Percentiles rank a stretch among this genome's conserved stretches.
Evolutionary conservation across 2,329 filamentous ascomycete species (phyloP).

Genomic region (Arachnomyces sp.): DNA sequence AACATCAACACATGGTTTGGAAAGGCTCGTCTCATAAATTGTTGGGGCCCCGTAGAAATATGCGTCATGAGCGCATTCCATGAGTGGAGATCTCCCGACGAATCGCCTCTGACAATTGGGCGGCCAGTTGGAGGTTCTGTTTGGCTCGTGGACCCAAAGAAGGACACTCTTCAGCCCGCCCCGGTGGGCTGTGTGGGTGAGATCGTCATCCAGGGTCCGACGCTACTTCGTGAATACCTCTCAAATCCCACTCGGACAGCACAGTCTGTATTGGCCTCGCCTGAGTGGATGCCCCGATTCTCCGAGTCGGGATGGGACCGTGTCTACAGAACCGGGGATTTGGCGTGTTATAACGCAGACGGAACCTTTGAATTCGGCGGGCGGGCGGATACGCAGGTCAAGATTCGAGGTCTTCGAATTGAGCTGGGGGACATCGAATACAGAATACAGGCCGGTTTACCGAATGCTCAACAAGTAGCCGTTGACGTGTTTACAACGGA

Average conservation of each 20-base stretch:
- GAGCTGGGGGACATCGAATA: slow-evolving; percentile 85
- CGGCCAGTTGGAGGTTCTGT: slow-evolving; percentile 6
- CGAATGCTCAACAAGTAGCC: slow-evolving; percentile 10
- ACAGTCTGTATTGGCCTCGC: slow-evolving; percentile 16
- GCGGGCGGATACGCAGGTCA: slow-evolving; percentile 80
- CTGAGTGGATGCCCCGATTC: slow-evolving; percentile 2
- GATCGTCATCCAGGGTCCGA: slow-evolving; percentile 9
- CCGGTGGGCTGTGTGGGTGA: slow-evolving; percentile 11
- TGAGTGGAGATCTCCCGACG: not conserved
- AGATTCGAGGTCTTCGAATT: slow-evolving; percentile 91
- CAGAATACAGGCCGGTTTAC: slow-evolving; percentile 3
- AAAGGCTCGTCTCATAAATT: slow-evolving; percentile 7
- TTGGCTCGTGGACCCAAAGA: slow-evolving; percentile 16
- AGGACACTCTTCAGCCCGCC: slow-evolving; percentile 12
- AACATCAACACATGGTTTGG: slow-evolving; percentile 23
- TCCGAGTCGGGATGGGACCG: slow-evolving; percentile 51
- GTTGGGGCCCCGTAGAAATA: slow-evolving; percentile 18
- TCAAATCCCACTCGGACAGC: slow-evolving; percentile 9
- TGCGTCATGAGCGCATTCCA: slow-evolving; percentile 11
- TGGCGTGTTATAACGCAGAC: slow-evolving; percentile 63
- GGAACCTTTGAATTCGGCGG: slow-evolving; percentile 73
- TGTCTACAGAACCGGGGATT: slow-evolving; percentile 78
- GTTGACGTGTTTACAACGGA: too few relatives aligned
- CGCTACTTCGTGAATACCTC: slow-evolving; percentile 10
- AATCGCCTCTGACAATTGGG: slow-evolving; percentile 6